A percentile compares a stretch with the other conserved stretches of the same genome.
Conservation (phyloP, 495 filamentous ascomycete genomes). For the Lasiosphaeriaceae sp. region DNA sequence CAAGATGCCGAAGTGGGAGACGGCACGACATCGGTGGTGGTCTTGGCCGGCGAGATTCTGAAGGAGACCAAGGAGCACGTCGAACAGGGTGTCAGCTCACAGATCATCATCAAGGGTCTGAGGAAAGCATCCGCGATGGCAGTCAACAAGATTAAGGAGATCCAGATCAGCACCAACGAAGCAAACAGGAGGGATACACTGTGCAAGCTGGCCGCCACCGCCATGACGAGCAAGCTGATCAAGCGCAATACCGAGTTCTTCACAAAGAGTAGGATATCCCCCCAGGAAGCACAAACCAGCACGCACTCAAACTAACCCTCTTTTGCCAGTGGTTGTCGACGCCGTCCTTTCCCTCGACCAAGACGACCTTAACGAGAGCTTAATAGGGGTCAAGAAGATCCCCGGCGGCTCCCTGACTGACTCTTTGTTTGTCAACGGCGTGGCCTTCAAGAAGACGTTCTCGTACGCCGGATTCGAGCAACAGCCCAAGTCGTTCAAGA, state of each 20-base stretch:
- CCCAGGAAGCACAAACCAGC: constrained; percentile 3
- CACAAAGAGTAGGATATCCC: constrained; percentile 71
- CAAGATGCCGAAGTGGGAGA: constrained; percentile 99
- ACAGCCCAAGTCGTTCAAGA: constrained; percentile 90
- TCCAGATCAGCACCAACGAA: constrained; percentile 82
- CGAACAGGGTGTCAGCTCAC: constrained; percentile 94
- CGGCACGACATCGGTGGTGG: constrained; percentile 94
- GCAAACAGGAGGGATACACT: constrained; percentile 87
- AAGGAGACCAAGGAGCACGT: constrained; percentile 94
- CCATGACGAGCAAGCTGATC: constrained; percentile 99
- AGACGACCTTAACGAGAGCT: constrained; percentile 93
- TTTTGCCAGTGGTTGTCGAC: constrained; percentile 82
- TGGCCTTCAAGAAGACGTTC: constrained; percentile 99
- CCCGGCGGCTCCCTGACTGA: constrained; percentile 95
- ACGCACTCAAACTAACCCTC: no score
- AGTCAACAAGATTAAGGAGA: constrained; percentile 98
- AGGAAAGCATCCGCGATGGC: constrained; percentile 86
- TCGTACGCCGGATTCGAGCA: constrained; percentile 99
- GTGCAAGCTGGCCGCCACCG: constrained; percentile 85
- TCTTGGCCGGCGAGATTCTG: constrained; percentile 91
- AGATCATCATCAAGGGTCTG: constrained; percentile 95
- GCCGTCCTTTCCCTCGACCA: constrained; percentile 96
- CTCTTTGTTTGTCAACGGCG: constrained; percentile 94
- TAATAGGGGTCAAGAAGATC: constrained; percentile 97
- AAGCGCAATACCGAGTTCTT: constrained; percentile 96